Conservation (phyloP, 1,284 basidiomycete genomes). For the Afroboletus lepidellus region DNA sequence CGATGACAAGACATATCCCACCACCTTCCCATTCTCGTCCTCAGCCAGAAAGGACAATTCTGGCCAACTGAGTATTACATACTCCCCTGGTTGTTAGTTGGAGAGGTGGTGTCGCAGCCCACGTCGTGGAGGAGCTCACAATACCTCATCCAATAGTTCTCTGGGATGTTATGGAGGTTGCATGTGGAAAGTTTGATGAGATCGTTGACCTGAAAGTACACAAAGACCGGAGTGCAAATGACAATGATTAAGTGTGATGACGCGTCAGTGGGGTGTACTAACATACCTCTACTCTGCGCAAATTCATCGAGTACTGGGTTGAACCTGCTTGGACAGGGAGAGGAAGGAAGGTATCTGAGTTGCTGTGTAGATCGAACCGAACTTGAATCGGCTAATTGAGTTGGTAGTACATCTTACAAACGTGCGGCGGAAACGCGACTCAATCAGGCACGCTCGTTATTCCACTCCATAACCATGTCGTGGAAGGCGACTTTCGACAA, state of each 20-base stretch:
- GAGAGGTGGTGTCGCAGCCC: neutral
- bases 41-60: conserved; percentile 93
- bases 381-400: neutral
- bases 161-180: conserved; percentile 84
- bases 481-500: conserved; percentile 44
- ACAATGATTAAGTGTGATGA: neutral
- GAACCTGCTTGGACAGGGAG: neutral
- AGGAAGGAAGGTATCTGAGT: neutral
- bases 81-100: conserved; percentile 64
- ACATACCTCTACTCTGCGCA: conserved; percentile 31
- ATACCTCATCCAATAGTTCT: conserved; percentile 86
- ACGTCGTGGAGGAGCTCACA: conserved; percentile 52
- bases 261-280: neutral
- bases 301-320: conserved; percentile 22
- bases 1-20: conserved; percentile 94
- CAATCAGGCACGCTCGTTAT: neutral
- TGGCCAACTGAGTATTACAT: conserved; percentile 90
- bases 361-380: neutral
- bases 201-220: conserved; percentile 22
- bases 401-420: no score
- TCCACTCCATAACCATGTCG: conserved; percentile 18
- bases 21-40: conserved; percentile 83
- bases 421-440: neutral
- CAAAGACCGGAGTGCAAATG: neutral
- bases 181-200: conserved; percentile 45